Conservation (phyloP, 768 basidiomycete species). For the Boletus tylopilopsis region DNA sequence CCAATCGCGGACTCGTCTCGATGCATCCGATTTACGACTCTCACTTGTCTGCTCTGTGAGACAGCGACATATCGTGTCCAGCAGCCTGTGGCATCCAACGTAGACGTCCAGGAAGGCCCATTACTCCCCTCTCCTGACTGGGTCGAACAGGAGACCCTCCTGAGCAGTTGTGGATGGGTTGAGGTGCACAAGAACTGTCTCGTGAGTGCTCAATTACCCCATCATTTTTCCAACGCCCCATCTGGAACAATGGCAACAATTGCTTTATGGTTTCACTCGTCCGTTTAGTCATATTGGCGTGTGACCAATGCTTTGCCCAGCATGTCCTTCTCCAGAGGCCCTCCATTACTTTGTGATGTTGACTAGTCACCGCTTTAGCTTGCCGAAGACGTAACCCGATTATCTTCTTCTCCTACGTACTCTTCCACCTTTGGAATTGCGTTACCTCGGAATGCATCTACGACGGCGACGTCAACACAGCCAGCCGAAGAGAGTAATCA, state of each 20-base stretch:
- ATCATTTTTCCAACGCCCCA: not conserved
- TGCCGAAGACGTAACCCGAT: constrained; percentile 20
- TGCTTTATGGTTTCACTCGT: constrained; percentile 1
- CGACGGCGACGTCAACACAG: constrained; percentile 26
- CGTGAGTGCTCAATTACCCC: constrained; percentile 44
- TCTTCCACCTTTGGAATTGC: constrained; percentile 45
- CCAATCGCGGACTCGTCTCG: constrained; percentile 43
- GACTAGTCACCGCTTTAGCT: constrained; percentile 23
- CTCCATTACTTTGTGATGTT: constrained; percentile 5
- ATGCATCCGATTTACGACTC: constrained; percentile 55
- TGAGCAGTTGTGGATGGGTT: constrained; percentile 68
- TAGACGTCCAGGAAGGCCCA: constrained; percentile 59
- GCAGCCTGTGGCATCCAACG: constrained; percentile 53
- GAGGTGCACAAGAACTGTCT: constrained; percentile 62
- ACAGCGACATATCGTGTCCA: constrained; percentile 64
- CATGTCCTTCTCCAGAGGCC: constrained; percentile 5
- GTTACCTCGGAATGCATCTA: constrained; percentile 30
- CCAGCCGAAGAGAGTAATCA: constrained; percentile 25
- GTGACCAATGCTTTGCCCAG: constrained; percentile 8
- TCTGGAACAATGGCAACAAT: not conserved
- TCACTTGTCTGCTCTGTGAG: constrained; percentile 70
- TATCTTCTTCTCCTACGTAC: constrained; percentile 40
- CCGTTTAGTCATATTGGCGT: constrained; percentile 2
- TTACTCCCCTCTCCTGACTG: constrained; percentile 71
- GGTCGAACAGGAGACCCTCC: constrained; percentile 70